These are phyloP conservation scores for Luffa acutangula DNA, from an alignment of 306 rosid species.

Conservation along the genomic window DNA sequence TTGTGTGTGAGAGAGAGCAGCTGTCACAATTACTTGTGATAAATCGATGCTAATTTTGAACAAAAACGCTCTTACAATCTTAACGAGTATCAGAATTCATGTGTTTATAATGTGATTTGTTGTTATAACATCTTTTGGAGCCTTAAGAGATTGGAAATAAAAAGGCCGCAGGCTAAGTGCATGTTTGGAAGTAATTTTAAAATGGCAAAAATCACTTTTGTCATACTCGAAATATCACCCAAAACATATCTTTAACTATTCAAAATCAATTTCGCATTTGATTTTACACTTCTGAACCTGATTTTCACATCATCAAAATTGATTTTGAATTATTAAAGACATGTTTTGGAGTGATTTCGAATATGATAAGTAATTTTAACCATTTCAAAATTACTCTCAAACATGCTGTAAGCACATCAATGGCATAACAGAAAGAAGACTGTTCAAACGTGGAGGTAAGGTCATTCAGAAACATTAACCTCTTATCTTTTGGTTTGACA, in stretches of 20 bases:
- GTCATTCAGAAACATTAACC: neutral
- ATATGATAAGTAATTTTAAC: no score
- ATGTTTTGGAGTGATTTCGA: no score
- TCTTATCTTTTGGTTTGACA: neutral
- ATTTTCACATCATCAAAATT: no score
- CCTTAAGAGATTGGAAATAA: neutral
- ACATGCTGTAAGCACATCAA: no score
- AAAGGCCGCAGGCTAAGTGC: neutral
- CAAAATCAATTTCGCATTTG: no score
- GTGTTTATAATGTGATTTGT: neutral
- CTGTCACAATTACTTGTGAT: neutral
- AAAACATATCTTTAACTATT: no score
- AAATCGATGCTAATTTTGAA: neutral
- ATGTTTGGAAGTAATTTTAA: no score
- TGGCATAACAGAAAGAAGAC: neutral
- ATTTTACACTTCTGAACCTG: no score
- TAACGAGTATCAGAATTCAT: neutral
- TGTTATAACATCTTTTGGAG: neutral
- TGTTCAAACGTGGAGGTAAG: neutral
- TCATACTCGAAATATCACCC: no score
- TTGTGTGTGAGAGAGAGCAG: neutral
- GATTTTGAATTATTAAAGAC: no score
- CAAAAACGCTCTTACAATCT: neutral
- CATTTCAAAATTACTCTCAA: no score
- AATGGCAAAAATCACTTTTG: no score